phyloP scores from a whole-genome alignment of 2,329 filamentous ascomycete genomes.

The Pyrenophora graminea region DNA sequence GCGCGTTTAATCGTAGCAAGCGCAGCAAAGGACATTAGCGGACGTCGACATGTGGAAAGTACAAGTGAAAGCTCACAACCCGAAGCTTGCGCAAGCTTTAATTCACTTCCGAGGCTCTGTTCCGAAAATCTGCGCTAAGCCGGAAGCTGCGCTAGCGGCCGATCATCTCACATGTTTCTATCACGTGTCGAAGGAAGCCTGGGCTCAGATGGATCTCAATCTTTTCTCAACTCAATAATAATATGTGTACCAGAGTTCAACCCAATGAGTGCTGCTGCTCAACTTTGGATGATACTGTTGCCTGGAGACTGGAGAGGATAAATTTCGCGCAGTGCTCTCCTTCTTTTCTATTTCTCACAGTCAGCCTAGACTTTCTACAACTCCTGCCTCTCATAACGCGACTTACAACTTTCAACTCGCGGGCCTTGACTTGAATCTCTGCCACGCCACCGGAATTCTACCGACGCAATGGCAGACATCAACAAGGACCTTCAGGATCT shows the following conservation, averaged over 20 bases:
- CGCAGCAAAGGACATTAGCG: conserved; percentile 29
- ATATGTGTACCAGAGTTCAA: too few species aligned
- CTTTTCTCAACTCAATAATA: too few species aligned
- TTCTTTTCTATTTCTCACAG: too few species aligned
- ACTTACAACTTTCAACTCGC: neutral
- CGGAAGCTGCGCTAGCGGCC: conserved; percentile 16
- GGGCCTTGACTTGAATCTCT: too few species aligned
- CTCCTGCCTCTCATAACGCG: neutral
- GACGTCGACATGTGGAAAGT: neutral
- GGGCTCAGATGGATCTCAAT: too few species aligned
- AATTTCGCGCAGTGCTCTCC: too few species aligned
- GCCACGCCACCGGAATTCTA: neutral
- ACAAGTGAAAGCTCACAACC: too few species aligned
- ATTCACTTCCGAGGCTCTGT: conserved; percentile 11
- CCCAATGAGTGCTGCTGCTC: too few species aligned
- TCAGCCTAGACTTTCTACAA: neutral
- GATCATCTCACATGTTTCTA: conserved; percentile 22
- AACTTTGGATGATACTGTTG: too few species aligned
- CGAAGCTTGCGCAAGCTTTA: neutral
- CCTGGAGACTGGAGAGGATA: too few species aligned
- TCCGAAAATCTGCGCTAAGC: conserved; percentile 11
- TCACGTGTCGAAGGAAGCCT: neutral
- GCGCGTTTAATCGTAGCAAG: conserved; percentile 16
- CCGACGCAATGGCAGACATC: conserved; percentile 39
- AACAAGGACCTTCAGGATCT: conserved; percentile 51